phyloP scores from a whole-genome alignment of 345 rosid genomes.

The Raphanus raphanistrum region DNA sequence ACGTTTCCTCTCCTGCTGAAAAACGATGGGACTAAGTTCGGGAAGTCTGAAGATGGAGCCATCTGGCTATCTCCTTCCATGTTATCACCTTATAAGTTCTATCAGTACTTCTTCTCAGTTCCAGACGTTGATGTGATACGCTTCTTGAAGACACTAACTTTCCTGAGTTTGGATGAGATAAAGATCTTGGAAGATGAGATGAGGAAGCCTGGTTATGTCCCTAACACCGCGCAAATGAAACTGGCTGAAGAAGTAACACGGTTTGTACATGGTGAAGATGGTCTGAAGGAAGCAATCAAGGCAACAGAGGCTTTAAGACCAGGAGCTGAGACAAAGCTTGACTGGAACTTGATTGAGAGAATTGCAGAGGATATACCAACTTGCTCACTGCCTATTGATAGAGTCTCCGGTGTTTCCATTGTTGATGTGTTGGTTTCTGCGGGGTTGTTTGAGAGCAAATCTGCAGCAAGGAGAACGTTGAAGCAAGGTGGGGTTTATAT shows the following conservation, averaged over 20 bases:
- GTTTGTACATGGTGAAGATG: constrained; percentile 90
- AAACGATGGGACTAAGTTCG: constrained; percentile 89
- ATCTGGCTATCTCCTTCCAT: constrained; percentile 78
- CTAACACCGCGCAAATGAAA: constrained; percentile 67
- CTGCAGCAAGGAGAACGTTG: constrained; percentile 58
- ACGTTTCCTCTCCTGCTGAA: constrained; percentile 88
- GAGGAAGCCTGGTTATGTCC: constrained; percentile 66
- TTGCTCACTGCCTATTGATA: neutral
- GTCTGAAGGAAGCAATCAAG: constrained; percentile 80
- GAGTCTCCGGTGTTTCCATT: neutral
- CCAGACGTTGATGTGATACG: constrained; percentile 79
- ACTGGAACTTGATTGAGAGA: constrained; percentile 65
- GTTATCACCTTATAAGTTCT: constrained; percentile 87
- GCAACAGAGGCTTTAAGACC: constrained; percentile 87
- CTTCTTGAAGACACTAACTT: constrained; percentile 74
- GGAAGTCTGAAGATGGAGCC: constrained; percentile 97
- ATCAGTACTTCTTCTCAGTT: constrained; percentile 89
- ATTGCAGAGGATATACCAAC: neutral
- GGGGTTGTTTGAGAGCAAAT: constrained; percentile 82
- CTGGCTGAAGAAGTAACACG: constrained; percentile 91
- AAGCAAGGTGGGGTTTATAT: constrained; percentile 21
- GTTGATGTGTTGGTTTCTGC: neutral
- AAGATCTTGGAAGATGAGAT: constrained; percentile 61
- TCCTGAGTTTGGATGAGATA: constrained; percentile 69
- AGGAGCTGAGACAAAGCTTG: constrained; percentile 13